Base-by-base conservation (phyloP, 1,139 yeast species). In the Diutina sp. region DNA sequence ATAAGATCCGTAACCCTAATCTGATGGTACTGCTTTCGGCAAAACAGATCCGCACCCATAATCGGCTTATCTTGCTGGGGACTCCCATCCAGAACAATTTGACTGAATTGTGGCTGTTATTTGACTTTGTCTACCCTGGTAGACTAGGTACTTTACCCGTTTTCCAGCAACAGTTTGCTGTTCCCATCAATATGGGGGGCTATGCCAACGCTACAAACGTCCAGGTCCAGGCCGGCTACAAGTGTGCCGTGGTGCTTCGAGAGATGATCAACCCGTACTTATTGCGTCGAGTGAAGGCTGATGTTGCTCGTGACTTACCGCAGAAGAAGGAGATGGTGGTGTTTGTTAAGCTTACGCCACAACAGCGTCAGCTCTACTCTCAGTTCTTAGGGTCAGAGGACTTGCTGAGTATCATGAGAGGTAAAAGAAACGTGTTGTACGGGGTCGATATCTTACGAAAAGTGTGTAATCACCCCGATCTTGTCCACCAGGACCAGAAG, bases 121-220 rank as follows among this genome's bases (percentile, higher is more conserved):
- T 93, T 72, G 99, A 93, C 66, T 93, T 93, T 71, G 87, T 91
- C 4, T 91, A 87, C 64, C 99, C 99, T 0, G 99, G 99, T 0
- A 73, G 96, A 58, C 70, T 93, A 41, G 99, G 99, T 0, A 95
- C 99, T 0, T 72, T 93, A 25, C 99, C 99, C 0, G 93, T 95
- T 0, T 93, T 93, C 65, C 96, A 91, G 67, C 86, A 82, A 57
- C 97, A 93, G 66, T 93, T 93, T 68, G 87, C 97, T 1, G 76
- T 85, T 2, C 99, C 99, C 0, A 95, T 93, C 50, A 91, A 90
- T 65, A 80, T 89, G 69, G 99, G 99, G n/a, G 99, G 99, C 0
- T 93, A 95, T 69, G 96, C 99, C 2, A 93, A 93, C 72, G 99
- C 99, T 0, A 85, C 95, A 1, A 93, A 93, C 67, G 82, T 93